Evolutionary conservation across 352 stramenopile genomes (phyloP), one percentile per base, ranked within the genome.

Genomic region (Pythium dissimile): DNA sequence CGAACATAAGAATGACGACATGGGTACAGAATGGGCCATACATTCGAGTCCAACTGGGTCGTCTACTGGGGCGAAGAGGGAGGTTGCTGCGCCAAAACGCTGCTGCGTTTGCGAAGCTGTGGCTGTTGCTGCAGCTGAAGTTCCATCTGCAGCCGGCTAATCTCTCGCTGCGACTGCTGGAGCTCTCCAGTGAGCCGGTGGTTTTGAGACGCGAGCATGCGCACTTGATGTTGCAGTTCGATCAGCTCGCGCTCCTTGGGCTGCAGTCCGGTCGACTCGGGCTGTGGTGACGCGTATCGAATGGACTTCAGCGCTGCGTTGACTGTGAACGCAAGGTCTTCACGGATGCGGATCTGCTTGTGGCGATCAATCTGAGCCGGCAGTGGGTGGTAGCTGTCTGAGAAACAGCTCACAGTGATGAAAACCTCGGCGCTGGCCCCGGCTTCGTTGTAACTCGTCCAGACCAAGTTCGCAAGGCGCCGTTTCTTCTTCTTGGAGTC

Each of bases 241-340:
- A 66, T 47, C 8, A 80, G 44, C 18, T 77, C 67, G 24, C 66
- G 58, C 20, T 77, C 69, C n/a, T 56, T 68, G 5, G 72, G 58
- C 23, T 72, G 51, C 16, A 71, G 50, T 0, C 48, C 23, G 2
- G 57, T 67, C 27, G 66, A 53, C 23, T 75, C 71, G 8, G 51
- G 39, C 0, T 71, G 69, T 26, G 63, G 37, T 9, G 57, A 54
- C n/a, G 75, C 64, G 13, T 80, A 73, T 30, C 75, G 69, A 44
- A 91, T 90, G 9, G 84, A 93, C 49, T 84, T 84, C 28, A 93
- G 73, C 10, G 79, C 80, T 7, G 84, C 84, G 48, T 92, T 91
- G 16, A 90, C 80, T 34, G 78, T 90, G 62, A 87, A 90, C 21
- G 72, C 67, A 26, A 93, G 66, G 47, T 93, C 76, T 15, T 89